Evolutionary conservation across 306 rosid species (phyloP).

Genomic region (Lathyrus tuberosus): DNA sequence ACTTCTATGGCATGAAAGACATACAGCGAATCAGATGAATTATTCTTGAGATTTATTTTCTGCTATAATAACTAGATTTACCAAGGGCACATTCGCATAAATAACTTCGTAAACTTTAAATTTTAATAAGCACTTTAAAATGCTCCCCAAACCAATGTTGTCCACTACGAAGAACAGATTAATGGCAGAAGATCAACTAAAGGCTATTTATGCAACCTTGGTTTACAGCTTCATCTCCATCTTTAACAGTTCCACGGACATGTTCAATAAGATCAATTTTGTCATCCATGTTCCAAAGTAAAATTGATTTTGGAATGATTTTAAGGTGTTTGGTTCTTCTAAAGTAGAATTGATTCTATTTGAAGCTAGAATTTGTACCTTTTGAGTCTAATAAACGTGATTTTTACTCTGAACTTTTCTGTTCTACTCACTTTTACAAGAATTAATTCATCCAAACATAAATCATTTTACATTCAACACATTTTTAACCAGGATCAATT

Average conservation of each 20-base stretch:
- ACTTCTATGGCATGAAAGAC: constrained; percentile 22
- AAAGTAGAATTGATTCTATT: no score
- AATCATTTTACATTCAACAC: no score
- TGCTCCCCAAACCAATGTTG: not conserved
- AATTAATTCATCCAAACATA: no score
- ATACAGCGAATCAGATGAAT: constrained; percentile 10
- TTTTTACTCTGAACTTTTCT: no score
- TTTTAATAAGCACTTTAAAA: not conserved
- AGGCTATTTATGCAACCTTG: not conserved
- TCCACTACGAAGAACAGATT: not conserved
- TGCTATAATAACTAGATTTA: not conserved
- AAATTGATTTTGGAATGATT: no score
- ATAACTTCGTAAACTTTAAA: not conserved
- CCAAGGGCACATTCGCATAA: not conserved
- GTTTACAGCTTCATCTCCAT: not conserved
- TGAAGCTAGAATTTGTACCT: no score
- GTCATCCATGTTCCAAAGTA: no score
- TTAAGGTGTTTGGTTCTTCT: no score
- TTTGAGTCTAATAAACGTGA: no score
- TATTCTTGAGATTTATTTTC: constrained; percentile 6
- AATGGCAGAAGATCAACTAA: not conserved
- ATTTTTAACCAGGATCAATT: no score
- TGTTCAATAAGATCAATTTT: no score
- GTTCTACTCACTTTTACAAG: no score
- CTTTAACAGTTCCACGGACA: not conserved